A percentile compares a stretch with the other conserved stretches of the same genome.
These are phyloP conservation scores for Chaetomiaceae sp. DNA, from an alignment of 2,329 filamentous ascomycete genomes.

Conservation along the genomic window DNA sequence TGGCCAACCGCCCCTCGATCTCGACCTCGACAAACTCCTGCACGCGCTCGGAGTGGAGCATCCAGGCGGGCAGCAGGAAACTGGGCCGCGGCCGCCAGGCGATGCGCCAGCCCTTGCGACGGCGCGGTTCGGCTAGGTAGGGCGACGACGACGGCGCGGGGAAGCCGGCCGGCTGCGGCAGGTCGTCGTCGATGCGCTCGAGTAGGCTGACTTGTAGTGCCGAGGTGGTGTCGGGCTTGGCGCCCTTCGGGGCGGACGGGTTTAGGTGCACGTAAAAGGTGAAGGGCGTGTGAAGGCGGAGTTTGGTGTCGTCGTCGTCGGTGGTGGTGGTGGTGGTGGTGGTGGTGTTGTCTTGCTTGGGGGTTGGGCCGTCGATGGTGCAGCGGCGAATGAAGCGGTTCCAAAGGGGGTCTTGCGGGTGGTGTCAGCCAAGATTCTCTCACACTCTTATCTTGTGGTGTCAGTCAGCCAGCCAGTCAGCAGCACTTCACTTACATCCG, in stretches of 20 bases:
- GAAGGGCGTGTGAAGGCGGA: slow-evolving; percentile 30
- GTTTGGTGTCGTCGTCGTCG: slow-evolving; percentile 16
- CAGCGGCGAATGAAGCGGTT: slow-evolving; percentile 31
- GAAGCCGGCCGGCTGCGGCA: neutral
- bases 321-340: slow-evolving; percentile 7
- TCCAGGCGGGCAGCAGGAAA: slow-evolving; percentile 24
- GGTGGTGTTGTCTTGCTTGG: slow-evolving; percentile 18
- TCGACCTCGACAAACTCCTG: slow-evolving; percentile 37
- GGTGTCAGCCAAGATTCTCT: neutral
- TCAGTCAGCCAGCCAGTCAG: too few relatives aligned
- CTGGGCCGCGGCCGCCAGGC: slow-evolving; percentile 33
- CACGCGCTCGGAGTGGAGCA: slow-evolving; percentile 35
- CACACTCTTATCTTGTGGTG: too few relatives aligned
- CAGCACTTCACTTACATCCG: too few relatives aligned
- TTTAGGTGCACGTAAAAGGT: slow-evolving; percentile 32
- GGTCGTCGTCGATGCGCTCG: slow-evolving; percentile 28
- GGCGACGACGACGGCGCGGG: neutral
- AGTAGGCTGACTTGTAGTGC: slow-evolving; percentile 28
- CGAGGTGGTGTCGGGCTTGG: slow-evolving; percentile 8
- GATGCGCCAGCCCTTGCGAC: slow-evolving; percentile 31
- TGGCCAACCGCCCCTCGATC: slow-evolving; percentile 28
- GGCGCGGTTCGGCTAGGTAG: neutral
- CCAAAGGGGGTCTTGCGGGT: slow-evolving; percentile 26
- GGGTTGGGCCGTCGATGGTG: slow-evolving; percentile 21
- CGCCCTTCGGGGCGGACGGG: slow-evolving; percentile 18